Percentiles rank a stretch among this genome's conserved stretches.
Conservation (phyloP, 2,329 filamentous ascomycete genomes). For the Colletotrichum tanaceti region DNA sequence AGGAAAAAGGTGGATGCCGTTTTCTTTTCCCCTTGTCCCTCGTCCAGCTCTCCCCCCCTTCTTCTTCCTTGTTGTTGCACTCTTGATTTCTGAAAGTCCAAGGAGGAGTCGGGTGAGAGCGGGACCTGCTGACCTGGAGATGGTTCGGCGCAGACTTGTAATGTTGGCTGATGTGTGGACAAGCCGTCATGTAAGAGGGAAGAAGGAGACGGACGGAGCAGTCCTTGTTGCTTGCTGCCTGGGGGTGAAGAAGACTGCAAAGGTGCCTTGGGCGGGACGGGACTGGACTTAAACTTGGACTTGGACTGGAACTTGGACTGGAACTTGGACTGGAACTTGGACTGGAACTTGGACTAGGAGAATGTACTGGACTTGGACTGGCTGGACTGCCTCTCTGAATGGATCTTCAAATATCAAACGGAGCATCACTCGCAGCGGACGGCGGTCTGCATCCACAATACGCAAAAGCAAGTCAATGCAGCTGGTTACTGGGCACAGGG, state of each 20-base stretch:
- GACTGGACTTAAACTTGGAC: background rate
- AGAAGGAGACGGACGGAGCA: background rate
- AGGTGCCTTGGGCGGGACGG: background rate
- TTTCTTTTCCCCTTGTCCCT: background rate
- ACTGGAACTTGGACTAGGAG: too few species aligned
- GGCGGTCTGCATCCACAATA: background rate
- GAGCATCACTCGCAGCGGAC: too few species aligned
- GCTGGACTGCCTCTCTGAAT: too few species aligned
- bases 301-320: too few species aligned
- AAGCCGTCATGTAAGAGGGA: background rate
- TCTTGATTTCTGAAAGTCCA: background rate
- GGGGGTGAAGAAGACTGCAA: background rate
- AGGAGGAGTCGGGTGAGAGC: constrained; percentile 30
- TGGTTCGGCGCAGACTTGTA: constrained; percentile 15
- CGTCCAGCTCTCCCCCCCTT: background rate
- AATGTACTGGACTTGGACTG: too few species aligned
- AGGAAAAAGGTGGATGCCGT: background rate
- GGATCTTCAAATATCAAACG: background rate
- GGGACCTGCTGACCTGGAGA: constrained; percentile 6
- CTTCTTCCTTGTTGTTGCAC: background rate
- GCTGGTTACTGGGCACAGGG: background rate
- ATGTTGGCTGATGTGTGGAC: constrained; percentile 32
- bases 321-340: background rate
- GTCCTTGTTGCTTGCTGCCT: background rate
- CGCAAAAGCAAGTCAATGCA: too few species aligned